A percentile compares a stretch with the other conserved stretches of the same genome.
Evolutionary conservation across 371 early-diverging fungal genomes (phyloP).

Genomic region (Apophysomyces variabilis): DNA sequence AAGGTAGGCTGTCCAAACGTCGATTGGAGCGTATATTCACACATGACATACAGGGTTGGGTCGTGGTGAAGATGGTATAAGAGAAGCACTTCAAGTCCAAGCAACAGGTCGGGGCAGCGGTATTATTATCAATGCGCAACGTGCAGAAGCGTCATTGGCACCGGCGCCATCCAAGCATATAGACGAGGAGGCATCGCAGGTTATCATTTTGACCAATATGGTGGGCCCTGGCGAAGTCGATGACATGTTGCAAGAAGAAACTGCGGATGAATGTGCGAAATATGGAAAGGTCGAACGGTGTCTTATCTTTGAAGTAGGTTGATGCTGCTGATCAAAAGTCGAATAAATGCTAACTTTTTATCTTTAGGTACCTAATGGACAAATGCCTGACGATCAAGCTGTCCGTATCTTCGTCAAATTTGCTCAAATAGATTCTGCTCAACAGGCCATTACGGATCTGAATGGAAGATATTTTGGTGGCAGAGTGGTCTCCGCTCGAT

Average conservation of each 20-base stretch:
- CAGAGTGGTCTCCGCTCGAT: conserved; percentile 63
- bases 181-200: conserved; percentile 28
- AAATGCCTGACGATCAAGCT: conserved; percentile 61
- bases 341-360: neutral
- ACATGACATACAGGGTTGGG: conserved; percentile 28
- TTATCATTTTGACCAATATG: conserved; percentile 67
- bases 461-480: conserved; percentile 83
- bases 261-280: conserved; percentile 76
- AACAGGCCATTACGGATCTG: conserved; percentile 62
- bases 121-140: conserved; percentile 28
- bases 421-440: conserved; percentile 50
- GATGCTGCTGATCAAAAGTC: neutral
- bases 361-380: conserved; percentile 49
- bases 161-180: conserved; percentile 3
- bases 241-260: conserved; percentile 74
- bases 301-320: conserved; percentile 65
- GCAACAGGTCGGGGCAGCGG: conserved; percentile 38
- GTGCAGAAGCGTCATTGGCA: neutral
- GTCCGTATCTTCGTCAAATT: conserved; percentile 80
- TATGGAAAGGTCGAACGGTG: conserved; percentile 76
- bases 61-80: conserved; percentile 40
- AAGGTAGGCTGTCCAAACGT: conserved; percentile 25
- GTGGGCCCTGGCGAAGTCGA: conserved; percentile 78
- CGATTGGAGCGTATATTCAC: neutral
- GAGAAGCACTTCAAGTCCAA: conserved; percentile 39